Base-by-base conservation (phyloP, 345 rosid genomes). In the Bruguiera gymnorhiza region DNA sequence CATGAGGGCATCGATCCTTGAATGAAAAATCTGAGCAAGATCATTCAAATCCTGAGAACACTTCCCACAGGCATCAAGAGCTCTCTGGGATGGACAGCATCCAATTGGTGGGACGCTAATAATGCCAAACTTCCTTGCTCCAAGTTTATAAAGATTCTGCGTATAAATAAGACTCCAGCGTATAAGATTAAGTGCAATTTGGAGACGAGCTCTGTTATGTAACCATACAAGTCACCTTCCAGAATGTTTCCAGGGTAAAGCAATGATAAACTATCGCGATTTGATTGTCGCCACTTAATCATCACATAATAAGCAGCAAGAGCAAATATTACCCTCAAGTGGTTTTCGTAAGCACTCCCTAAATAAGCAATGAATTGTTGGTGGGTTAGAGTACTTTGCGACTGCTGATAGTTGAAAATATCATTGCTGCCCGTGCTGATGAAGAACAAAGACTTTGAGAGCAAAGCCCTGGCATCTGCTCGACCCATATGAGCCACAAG, bases 1-100 rank as follows among this genome's bases (percentile, higher is more conserved):
- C 74, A 88, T 62, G 24, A 73, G 18, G 27, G 48, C 62, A 8
- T 62, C 68, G 32, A 83, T 54, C 20, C 31, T 43, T 9, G 67
- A 63, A 56, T 80, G 67, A 75, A 86, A 82, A 48, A 68, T 68
- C 16, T 16, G 34, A 0, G 90, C 84, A 34, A 70, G 71, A 6
- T 73, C 80, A 66, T 86, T 84, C 76, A 86, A 50, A 15, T 63
- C 83, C 67, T 75, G 86, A 70, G 76, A 60, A 39, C 90, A 86
- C 19, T 81, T 89, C 4, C 75, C 78, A 1, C 76, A 75, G 0
- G 65, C 48, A n/a, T 77, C 78, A 23, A 15, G 53, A 76, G 62
- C 11, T 74, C 88, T 84, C 68, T 73, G 85, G 48, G 83, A 77
- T 62, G 87, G 93, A 63, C 90, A 86, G 51, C 88, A 86, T n/a